Base-by-base conservation (phyloP, 306 rosid species). In the Canavalia gladiata region DNA sequence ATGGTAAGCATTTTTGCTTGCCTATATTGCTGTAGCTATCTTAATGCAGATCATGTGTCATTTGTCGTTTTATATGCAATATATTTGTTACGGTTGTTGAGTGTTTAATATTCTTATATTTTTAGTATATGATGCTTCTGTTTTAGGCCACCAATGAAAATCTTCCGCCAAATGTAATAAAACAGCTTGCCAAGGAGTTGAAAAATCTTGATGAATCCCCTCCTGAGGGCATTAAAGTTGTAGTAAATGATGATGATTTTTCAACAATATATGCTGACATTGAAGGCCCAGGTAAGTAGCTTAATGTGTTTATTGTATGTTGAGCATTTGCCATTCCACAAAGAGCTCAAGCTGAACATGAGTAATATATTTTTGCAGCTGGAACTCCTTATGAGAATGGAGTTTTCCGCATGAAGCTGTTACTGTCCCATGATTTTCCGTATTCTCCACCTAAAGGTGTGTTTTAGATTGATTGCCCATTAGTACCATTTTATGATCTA, bases 351-450 rank as follows among this genome's bases (percentile, higher is more conserved):
- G 57, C 80, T 86, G 45, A 85, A 69, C 28, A 30, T 13, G 43
- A 46, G 33, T 80, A 4, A n/a, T 71, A 42, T 80, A 31, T 76
- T 57, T 83, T 83, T 86, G 86, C 98, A 96, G 99, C 91, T 72
- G 98, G 94, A 59, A 96, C 99, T 79, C 99, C 99, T 10, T 96
- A 93, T 39, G 99, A 96, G 72, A 92, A 90, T 86, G 99, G 99
- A 34, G 91, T 92, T 86, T 96, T 96, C 77, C 97, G 97, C 71
- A 96, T 96, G 99, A 96, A 93, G 87, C 87, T 96, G 84, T n/a
- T 87, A 70, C 76, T 93, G 29, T 96, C 98, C 57, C 90, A 18
- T 74, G 98, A 93, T 83, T 96, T 93, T 70, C 99, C 99, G 0
- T 88, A 81, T 82, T 93, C 97, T 83, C 99, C 99, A 50, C 99